Evolutionary conservation across 164 flowering plant genomes (phyloP), one percentile per base, ranked within the genome.

Genomic region (Macadamia integrifolia): DNA sequence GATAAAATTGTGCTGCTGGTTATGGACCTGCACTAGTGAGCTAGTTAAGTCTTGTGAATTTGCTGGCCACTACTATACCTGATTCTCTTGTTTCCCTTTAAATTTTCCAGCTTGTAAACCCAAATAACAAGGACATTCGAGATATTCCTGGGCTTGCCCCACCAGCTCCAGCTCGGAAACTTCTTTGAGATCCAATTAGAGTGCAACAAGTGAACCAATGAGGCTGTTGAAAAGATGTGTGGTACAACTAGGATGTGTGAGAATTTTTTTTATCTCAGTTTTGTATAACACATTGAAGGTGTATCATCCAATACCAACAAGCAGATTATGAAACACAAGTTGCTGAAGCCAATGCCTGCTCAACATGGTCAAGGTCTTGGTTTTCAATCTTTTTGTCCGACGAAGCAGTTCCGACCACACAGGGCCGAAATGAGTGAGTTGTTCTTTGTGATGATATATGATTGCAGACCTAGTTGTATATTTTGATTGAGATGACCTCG

Each of bases 141-240:
- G 91, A 90, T 70, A 90, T 93, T 62, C 98, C 98, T 28, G 98
- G 98, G 64, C 74, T 93, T 66, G 98, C 88, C 10, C 98, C 98
- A 32, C 98, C 98, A 3, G 98, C 85, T 44, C 78, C 60, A 50
- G 59, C 71, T 31, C 83, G 98, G 62, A 82, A 74, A 66, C 80
- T 92, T 58, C 92, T 92, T 23, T 92, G 88, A 89, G 49, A 63
- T 69, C 73, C 42, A 62, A 69, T 65, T 60, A 55, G 52, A 52
- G 57, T 52, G 18, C 57, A 52, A 52, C 18, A 17, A 52, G n/a
- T 52, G 18, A 52, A 52, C 18, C 18, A n/a, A 17, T 52, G 57
- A 14, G 57, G 18, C 15, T 14, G 15, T 52, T 52, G 15, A 52
- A 52, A 52, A 52, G 57, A 13, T 4, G 18, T 17, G 17, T 52